phyloP scores from a whole-genome alignment of 208 protist genomes.

The Kentomonas sorsogonicus region DNA sequence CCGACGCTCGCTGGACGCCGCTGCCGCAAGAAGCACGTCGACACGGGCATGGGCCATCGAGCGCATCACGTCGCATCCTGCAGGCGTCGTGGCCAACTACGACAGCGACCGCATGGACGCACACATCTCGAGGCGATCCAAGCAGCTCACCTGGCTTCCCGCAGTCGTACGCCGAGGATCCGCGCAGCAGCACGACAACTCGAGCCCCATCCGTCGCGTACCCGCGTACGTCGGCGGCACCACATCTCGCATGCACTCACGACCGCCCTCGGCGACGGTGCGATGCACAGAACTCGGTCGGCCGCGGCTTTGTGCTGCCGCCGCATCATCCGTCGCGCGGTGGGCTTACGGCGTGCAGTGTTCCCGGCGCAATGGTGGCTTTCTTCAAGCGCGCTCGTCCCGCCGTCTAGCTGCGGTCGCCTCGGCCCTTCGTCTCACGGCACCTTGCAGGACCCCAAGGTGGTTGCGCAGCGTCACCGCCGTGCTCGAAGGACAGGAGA shows the following conservation, averaged over 20 bases:
- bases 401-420: slow-evolving; percentile 69
- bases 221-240: slow-evolving; percentile 99
- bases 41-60: slow-evolving; percentile 99
- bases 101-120: slow-evolving; percentile 98
- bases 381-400: slow-evolving; percentile 94
- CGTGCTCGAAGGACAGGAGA: slow-evolving; percentile 95
- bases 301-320: slow-evolving; percentile 96
- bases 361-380: slow-evolving; percentile 82
- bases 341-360: slow-evolving; percentile 95
- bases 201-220: slow-evolving; percentile 96
- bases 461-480: slow-evolving; percentile 79
- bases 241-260: slow-evolving; percentile 66
- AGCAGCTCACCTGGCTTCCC: slow-evolving; percentile 88
- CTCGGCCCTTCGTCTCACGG: slow-evolving; percentile 94
- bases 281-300: slow-evolving; percentile 88
- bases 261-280: slow-evolving; percentile 96
- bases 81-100: slow-evolving; percentile 97
- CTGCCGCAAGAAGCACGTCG: slow-evolving; percentile 94
- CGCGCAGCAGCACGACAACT: slow-evolving; percentile 76
- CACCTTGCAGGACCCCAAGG: slow-evolving; percentile 60
- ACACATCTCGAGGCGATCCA: slow-evolving; percentile 96
- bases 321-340: slow-evolving; percentile 96
- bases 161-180: slow-evolving; percentile 79
- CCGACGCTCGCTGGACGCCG: slow-evolving; percentile 69
- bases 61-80: slow-evolving; percentile 95